A percentile compares a stretch with the other conserved stretches of the same genome.
phyloP scores from a whole-genome alignment of 768 basidiomycete species.

The Podaxis sp. region DNA sequence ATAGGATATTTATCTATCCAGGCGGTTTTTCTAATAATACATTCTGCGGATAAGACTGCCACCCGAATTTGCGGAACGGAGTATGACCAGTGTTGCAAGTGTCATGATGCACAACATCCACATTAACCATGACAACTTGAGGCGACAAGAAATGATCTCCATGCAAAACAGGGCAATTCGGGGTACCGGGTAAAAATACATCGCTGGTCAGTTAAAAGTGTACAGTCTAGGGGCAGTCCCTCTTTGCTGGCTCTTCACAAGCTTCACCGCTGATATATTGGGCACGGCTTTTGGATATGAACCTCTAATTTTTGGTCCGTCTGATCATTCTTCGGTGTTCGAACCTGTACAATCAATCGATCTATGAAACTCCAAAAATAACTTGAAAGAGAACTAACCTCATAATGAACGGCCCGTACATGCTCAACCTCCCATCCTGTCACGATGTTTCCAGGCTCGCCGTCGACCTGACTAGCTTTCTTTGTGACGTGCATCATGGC shows the following conservation, averaged over 20 bases:
- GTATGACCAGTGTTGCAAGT: background rate
- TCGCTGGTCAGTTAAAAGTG: background rate
- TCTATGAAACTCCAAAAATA: slow-evolving; percentile 1
- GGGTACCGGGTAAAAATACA: background rate
- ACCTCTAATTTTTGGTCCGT: slow-evolving; percentile 2
- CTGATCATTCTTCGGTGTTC: slow-evolving; percentile 8
- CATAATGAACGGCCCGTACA: slow-evolving; percentile 18
- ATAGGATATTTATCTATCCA: background rate
- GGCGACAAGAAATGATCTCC: no score
- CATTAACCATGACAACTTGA: background rate
- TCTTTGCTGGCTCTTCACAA: background rate
- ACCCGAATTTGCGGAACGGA: background rate
- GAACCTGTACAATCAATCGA: slow-evolving; percentile 4
- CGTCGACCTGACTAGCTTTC: background rate
- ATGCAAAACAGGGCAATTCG: no score
- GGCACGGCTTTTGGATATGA: slow-evolving; percentile 7
- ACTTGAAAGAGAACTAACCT: slow-evolving; percentile 17
- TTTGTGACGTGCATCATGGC: background rate
- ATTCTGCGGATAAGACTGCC: background rate
- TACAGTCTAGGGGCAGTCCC: background rate
- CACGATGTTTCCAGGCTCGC: background rate
- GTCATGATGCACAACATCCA: background rate
- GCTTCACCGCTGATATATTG: slow-evolving; percentile 4
- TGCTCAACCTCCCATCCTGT: slow-evolving; percentile 24
- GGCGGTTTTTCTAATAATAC: background rate